A percentile compares a stretch with the other conserved stretches of the same genome.
Conservation (phyloP, 345 rosid genomes). For the Balakata baccata region DNA sequence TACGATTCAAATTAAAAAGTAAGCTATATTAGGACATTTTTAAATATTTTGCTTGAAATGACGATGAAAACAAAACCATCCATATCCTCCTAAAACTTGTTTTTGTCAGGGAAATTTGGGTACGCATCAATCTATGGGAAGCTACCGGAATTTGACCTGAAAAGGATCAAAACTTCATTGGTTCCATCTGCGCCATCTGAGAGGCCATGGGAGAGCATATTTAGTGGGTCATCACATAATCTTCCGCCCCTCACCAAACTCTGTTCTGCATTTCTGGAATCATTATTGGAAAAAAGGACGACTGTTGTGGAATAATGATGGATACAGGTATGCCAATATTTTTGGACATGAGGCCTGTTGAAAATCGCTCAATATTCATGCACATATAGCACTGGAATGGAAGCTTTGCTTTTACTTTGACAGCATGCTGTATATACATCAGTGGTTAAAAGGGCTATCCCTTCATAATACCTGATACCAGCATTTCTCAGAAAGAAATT, state of each 20-base stretch:
- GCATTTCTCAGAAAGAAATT: neutral
- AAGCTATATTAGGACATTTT: too few relatives aligned
- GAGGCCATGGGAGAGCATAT: slow-evolving; percentile 83
- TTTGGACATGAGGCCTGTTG: neutral
- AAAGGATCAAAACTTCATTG: slow-evolving; percentile 35
- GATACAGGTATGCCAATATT: neutral
- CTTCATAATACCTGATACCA: neutral
- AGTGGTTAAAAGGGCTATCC: neutral
- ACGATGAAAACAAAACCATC: too few relatives aligned
- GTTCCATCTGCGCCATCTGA: slow-evolving; percentile 49
- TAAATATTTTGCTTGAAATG: too few relatives aligned
- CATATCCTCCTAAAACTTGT: neutral
- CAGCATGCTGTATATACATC: neutral
- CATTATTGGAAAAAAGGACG: slow-evolving; percentile 74
- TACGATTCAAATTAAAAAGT: too few relatives aligned
- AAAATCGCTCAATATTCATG: neutral
- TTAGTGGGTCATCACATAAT: slow-evolving; percentile 72
- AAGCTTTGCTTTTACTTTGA: neutral
- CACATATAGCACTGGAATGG: too few relatives aligned
- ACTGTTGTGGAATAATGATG: slow-evolving; percentile 38
- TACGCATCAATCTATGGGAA: slow-evolving; percentile 76
- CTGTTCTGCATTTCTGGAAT: slow-evolving; percentile 66
- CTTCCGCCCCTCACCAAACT: slow-evolving; percentile 79
- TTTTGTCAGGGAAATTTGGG: slow-evolving; percentile 45
- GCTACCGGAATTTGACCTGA: slow-evolving; percentile 46